A percentile compares a stretch with the other conserved stretches of the same genome.
Conservation (phyloP, 2,329 filamentous ascomycete species). For the Knufia petricola region DNA sequence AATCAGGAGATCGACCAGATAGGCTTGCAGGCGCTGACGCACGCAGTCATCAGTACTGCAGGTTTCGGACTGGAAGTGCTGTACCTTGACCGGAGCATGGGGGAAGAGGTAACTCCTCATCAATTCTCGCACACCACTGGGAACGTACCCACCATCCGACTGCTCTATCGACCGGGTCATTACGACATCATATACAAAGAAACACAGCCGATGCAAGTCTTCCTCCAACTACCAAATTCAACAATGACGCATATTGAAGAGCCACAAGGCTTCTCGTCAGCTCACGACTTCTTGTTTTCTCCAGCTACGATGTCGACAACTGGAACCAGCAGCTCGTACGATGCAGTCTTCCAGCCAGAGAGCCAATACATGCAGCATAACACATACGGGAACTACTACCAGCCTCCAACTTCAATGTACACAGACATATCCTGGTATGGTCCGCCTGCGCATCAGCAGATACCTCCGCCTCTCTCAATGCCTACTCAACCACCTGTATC, state of each 20-base stretch:
- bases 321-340: neutral
- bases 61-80: slow-evolving; percentile 76
- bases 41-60: slow-evolving; percentile 69
- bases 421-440: neutral
- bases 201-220: slow-evolving; percentile 17
- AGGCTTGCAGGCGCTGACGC: slow-evolving; percentile 66
- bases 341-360: neutral
- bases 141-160: slow-evolving; percentile 49
- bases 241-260: neutral
- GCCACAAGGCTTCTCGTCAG: neutral
- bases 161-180: slow-evolving; percentile 67
- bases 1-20: slow-evolving; percentile 83
- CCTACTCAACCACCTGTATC: neutral
- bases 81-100: slow-evolving; percentile 79
- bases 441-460: neutral
- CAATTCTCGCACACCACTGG: slow-evolving; percentile 35
- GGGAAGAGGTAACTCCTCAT: slow-evolving; percentile 56
- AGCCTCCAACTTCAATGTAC: neutral
- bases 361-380: neutral
- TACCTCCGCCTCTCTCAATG: neutral
- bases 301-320: neutral
- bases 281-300: slow-evolving; percentile 1
- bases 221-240: slow-evolving; percentile 10
- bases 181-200: slow-evolving; percentile 86
- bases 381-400: neutral